These are phyloP conservation scores for Aspergillus conjunctus DNA, from an alignment of 495 filamentous ascomycete species.

Conservation along the genomic window DNA sequence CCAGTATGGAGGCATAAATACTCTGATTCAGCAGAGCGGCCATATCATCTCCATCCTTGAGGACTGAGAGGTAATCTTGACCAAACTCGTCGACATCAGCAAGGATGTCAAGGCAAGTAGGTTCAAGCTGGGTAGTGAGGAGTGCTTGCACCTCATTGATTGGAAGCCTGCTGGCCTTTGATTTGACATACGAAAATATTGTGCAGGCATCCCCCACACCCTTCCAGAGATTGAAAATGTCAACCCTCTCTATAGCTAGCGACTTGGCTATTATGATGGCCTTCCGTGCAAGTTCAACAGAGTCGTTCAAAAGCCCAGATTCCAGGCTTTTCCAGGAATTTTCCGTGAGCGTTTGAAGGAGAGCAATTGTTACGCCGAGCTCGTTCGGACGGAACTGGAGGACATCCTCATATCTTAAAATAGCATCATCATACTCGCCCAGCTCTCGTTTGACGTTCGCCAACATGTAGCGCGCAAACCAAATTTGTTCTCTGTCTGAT, in stretches of 20 bases:
- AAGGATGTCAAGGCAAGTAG: constrained; percentile 61
- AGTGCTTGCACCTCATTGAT: constrained; percentile 54
- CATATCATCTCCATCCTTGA: constrained; percentile 47
- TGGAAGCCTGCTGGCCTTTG: constrained; percentile 61
- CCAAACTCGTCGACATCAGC: constrained; percentile 72
- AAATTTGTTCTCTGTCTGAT: constrained; percentile 62
- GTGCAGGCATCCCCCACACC: constrained; percentile 86
- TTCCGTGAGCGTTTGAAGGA: constrained; percentile 85
- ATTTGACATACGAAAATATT: constrained; percentile 76
- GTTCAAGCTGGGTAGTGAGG: constrained; percentile 53
- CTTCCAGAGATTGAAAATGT: constrained; percentile 95
- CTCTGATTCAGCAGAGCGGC: constrained; percentile 41
- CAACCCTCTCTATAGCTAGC: constrained; percentile 53
- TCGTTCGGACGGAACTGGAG: constrained; percentile 66
- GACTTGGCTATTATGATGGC: constrained; percentile 57
- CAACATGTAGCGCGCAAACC: constrained; percentile 97
- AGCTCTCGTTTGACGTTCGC: constrained; percentile 92
- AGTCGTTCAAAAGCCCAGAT: constrained; percentile 79
- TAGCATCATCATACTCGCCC: constrained; percentile 82
- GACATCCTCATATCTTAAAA: constrained; percentile 72
- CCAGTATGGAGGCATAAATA: constrained; percentile 72
- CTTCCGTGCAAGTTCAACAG: constrained; percentile 64
- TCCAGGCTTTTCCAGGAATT: constrained; percentile 75
- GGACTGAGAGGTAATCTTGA: constrained; percentile 37
- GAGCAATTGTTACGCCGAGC: constrained; percentile 80